Evolutionary conservation across 2,329 filamentous ascomycete genomes (phyloP), one percentile per base, ranked within the genome.

Genomic region (Phaeosphaeriaceae sp.): DNA sequence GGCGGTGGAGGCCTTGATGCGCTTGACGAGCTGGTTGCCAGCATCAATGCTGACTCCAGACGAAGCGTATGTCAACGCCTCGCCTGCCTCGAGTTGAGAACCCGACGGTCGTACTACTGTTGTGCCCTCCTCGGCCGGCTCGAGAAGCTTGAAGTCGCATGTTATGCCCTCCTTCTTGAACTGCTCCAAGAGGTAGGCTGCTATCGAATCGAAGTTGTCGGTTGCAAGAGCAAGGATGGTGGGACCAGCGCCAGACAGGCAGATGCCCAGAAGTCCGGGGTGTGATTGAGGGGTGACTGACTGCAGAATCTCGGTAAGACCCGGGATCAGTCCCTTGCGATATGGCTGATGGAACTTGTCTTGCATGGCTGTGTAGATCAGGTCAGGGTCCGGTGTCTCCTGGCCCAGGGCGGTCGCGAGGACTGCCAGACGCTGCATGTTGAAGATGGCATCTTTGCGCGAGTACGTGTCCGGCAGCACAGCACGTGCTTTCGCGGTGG

Each of bases 271-370:
- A 54, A 99, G 87, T 6, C 95, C 95, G 1, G 91, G 89, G 76
- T 97, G 93, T 5, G 91, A 91, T 73, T 88, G 86, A 26, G 94
- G 95, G 11, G 92, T 97, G 83, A 98, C 94, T 60, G 91, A 94
- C 77, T 93, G 88, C 53, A 99, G 88, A 54, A 99, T 94, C 75
- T 97, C 91, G 17, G 91, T 91, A 57, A 99, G 85, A 0, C 94
- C 95, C 1, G 95, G 95, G 68, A 99, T 97, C 62, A 99, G 86
- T 1, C 87, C 90, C 80, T 95, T 90, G 54, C 95, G 90, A 82
- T 99, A 98, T 46, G 93, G 95, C 80, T 99, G 95, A 81, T 99
- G 95, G 61, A 99, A 88, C 80, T 94, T 97, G 83, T 99, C 95
- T 81, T 98, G 95, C 95, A 99, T 99, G 49, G 94, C 94, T 49